phyloP scores from a whole-genome alignment of 2,329 filamentous ascomycete genomes.

The Phialophora tarda region DNA sequence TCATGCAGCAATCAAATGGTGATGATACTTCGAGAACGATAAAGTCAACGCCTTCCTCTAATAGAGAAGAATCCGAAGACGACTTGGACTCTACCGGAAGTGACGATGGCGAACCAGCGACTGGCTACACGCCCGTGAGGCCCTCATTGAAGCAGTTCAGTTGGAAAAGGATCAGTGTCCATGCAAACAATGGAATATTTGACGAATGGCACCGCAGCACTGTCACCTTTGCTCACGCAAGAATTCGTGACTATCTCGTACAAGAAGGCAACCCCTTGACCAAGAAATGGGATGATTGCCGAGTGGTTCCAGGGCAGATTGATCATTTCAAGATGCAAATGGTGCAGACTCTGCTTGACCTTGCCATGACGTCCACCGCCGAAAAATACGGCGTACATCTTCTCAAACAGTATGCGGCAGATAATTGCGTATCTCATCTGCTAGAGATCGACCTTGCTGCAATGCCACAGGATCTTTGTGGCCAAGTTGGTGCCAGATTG shows the following conservation, averaged over 20 bases:
- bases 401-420: constrained; percentile 12
- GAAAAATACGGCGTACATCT: constrained; percentile 11
- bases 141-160: constrained; percentile 8
- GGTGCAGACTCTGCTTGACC: constrained; percentile 15
- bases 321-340: constrained; percentile 13
- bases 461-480: constrained; percentile 11
- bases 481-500: constrained; percentile 8
- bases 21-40: constrained; percentile 9
- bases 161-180: constrained; percentile 5
- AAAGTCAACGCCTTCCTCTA: constrained; percentile 11
- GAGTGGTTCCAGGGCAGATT: constrained; percentile 10
- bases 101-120: constrained; percentile 8
- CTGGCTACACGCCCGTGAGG: constrained; percentile 8
- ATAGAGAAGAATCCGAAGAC: constrained; percentile 10
- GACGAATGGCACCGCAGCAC: constrained; percentile 12
- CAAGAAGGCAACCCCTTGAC: constrained; percentile 10
- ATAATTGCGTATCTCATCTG: constrained; percentile 15
- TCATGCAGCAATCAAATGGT: constrained; percentile 4
- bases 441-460: constrained; percentile 4
- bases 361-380: constrained; percentile 8
- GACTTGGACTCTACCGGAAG: constrained; percentile 5
- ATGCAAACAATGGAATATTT: constrained; percentile 6
- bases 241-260: constrained; percentile 15
- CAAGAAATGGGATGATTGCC: constrained; percentile 16
- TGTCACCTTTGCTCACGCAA: constrained; percentile 11